These are phyloP conservation scores for Blastobotrys malaysiensis DNA, from an alignment of 1,139 yeast genomes.

Conservation along the genomic window DNA sequence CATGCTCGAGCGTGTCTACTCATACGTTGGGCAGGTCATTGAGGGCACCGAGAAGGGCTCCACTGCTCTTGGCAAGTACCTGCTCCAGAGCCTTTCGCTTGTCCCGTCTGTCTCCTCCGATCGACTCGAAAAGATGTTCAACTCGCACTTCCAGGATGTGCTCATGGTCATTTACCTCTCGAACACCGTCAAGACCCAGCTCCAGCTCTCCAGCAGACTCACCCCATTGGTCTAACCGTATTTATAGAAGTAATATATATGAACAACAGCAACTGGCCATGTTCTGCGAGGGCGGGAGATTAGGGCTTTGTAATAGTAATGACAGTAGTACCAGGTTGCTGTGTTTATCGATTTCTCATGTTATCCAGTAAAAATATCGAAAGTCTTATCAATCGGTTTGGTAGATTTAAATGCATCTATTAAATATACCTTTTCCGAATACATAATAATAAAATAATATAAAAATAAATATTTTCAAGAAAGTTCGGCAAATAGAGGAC, in stretches of 20 bases:
- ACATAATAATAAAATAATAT: constrained; percentile 8
- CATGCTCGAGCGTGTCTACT: constrained; percentile 53
- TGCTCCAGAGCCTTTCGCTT: constrained; percentile 56
- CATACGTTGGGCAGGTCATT: constrained; percentile 43
- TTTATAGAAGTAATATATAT: constrained; percentile 5
- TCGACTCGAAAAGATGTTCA: constrained; percentile 57
- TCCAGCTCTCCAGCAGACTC: constrained; percentile 71
- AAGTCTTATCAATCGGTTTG: too few relatives aligned
- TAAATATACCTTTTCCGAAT: constrained; percentile 1
- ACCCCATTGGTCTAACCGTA: constrained; percentile 44
- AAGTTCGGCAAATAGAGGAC: constrained; percentile 32
- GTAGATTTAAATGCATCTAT: not conserved
- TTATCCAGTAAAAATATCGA: too few relatives aligned
- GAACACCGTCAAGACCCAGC: constrained; percentile 79
- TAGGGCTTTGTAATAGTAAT: too few relatives aligned
- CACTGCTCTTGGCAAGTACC: constrained; percentile 53
- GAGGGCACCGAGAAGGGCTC: constrained; percentile 41
- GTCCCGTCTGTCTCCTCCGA: constrained; percentile 60
- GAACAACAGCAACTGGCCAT: not conserved
- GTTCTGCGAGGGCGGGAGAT: too few relatives aligned
- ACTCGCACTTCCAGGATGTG: constrained; percentile 73
- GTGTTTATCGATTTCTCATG: too few relatives aligned
- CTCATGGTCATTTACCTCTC: constrained; percentile 80
- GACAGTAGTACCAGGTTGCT: too few relatives aligned
- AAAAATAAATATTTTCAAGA: constrained; percentile 15